phyloP scores from a whole-genome alignment of 2,329 filamentous ascomycete species.

The Domatiomyces catenatus region DNA sequence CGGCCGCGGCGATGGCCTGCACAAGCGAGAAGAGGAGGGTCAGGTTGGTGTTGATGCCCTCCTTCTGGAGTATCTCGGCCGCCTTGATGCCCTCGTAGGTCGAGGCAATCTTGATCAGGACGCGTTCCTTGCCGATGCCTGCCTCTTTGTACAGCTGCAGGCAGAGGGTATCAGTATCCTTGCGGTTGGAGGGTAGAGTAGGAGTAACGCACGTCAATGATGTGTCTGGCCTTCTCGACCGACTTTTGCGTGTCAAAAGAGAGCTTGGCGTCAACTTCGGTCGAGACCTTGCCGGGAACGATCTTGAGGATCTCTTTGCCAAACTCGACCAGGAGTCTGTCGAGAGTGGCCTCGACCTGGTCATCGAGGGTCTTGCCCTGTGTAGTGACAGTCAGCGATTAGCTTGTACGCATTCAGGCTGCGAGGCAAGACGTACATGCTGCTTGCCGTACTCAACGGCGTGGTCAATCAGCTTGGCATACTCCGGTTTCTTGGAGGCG shows the following conservation, averaged over 20 bases:
- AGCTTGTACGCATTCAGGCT: conserved; percentile 1
- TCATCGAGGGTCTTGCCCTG: conserved; percentile 51
- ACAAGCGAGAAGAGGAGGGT: conserved; percentile 95
- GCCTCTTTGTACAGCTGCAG: conserved; percentile 78
- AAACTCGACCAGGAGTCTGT: conserved; percentile 92
- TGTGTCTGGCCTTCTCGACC: conserved; percentile 88
- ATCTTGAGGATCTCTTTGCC: conserved; percentile 95
- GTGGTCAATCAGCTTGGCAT: conserved; percentile 76
- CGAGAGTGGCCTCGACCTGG: conserved; percentile 78
- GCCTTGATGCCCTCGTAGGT: conserved; percentile 99
- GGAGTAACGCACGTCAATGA: conserved; percentile 64
- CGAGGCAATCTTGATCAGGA: conserved; percentile 97
- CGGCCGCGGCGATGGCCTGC: conserved; percentile 90
- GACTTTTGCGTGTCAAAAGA: conserved; percentile 90
- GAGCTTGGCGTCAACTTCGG: conserved; percentile 90
- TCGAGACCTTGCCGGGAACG: conserved; percentile 96
- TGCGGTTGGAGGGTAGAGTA: not conserved
- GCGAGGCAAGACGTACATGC: conserved; percentile 34
- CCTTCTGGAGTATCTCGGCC: conserved; percentile 84
- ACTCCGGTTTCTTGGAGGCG: conserved; percentile 94
- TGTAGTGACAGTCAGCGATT: not conserved
- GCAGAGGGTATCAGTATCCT: conserved; percentile 10
- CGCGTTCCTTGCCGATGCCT: conserved; percentile 81
- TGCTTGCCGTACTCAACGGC: conserved; percentile 77
- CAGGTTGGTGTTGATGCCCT: conserved; percentile 96